Percentiles rank a stretch among this genome's conserved stretches.
phyloP scores from a whole-genome alignment of 306 rosid species.

The Quillaja saponaria region DNA sequence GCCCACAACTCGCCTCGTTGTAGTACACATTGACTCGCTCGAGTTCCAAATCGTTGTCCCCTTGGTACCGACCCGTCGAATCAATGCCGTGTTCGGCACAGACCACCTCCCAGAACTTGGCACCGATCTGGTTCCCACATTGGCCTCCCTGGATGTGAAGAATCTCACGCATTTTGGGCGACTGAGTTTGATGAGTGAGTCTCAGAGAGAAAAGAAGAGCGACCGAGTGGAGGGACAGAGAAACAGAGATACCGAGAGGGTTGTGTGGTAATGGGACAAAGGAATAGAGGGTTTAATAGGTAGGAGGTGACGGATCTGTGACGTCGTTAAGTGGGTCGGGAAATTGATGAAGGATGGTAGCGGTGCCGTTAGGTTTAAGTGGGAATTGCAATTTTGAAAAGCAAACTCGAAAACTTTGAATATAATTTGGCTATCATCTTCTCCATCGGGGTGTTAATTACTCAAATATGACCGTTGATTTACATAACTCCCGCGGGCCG shows the following conservation, averaged over 20 bases:
- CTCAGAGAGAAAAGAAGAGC: neutral
- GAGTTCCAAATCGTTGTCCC: constrained; percentile 60
- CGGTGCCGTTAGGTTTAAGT: constrained; percentile 46
- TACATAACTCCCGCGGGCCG: fast-evolving
- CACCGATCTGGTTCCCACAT: constrained; percentile 75
- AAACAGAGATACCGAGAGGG: neutral
- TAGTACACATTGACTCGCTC: constrained; percentile 72
- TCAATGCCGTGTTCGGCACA: constrained; percentile 71
- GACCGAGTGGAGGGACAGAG: neutral
- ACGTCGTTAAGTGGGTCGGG: constrained; percentile 31
- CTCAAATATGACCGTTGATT: neutral
- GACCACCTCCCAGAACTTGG: constrained; percentile 74
- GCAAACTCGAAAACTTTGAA: constrained; percentile 18
- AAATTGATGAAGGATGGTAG: constrained; percentile 21
- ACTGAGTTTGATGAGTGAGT: constrained; percentile 16
- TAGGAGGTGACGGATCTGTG: constrained; percentile 22
- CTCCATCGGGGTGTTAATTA: neutral
- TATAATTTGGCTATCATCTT: neutral
- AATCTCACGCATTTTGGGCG: constrained; percentile 56
- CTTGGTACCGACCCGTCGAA: constrained; percentile 56
- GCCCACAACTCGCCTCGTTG: constrained; percentile 68
- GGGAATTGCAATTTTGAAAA: constrained; percentile 57
- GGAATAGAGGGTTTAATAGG: constrained; percentile 27
- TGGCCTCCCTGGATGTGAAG: constrained; percentile 73
- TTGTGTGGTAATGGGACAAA: neutral